These are phyloP conservation scores for Senna tora DNA, from an alignment of 306 rosid species.

Conservation along the genomic window DNA sequence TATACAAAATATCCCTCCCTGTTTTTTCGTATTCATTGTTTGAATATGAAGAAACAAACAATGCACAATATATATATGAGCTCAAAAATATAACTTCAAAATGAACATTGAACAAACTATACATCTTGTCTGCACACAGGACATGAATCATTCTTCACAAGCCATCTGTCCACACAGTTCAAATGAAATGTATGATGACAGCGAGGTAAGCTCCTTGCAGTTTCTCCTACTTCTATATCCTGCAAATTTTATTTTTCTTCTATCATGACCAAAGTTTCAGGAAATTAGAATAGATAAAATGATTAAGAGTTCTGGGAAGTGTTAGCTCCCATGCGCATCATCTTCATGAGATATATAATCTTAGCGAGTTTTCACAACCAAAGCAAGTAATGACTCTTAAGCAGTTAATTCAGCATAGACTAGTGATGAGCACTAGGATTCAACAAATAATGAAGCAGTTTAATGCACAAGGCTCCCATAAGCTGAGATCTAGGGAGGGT, in stretches of 20 bases:
- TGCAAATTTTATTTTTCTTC: slow-evolving; percentile 38
- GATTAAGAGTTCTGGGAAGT: slow-evolving; percentile 15
- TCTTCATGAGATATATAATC: not conserved
- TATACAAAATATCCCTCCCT: slow-evolving; percentile 30
- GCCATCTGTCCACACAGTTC: slow-evolving; percentile 83
- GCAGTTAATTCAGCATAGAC: not conserved
- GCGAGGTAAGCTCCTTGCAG: slow-evolving; percentile 63
- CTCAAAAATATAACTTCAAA: slow-evolving; percentile 19
- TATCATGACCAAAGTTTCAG: slow-evolving; percentile 20
- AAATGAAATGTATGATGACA: slow-evolving; percentile 75
- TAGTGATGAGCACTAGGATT: slow-evolving; percentile 8
- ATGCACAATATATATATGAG: slow-evolving; percentile 32
- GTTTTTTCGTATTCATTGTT: not conserved
- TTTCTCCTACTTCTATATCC: slow-evolving; percentile 75
- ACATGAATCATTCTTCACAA: slow-evolving; percentile 68
- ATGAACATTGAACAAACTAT: slow-evolving; percentile 30
- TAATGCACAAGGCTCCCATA: too few species aligned
- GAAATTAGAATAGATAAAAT: slow-evolving; percentile 4
- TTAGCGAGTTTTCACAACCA: not conserved
- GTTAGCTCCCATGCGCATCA: not conserved
- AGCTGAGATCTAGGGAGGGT: too few species aligned
- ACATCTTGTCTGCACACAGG: slow-evolving; percentile 76
- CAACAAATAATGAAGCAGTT: slow-evolving; percentile 6
- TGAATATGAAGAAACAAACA: slow-evolving; percentile 10
- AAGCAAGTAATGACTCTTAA: slow-evolving; percentile 8